Conservation (phyloP, 495 filamentous ascomycete genomes). For the Hyaloscypha finlandica region DNA sequence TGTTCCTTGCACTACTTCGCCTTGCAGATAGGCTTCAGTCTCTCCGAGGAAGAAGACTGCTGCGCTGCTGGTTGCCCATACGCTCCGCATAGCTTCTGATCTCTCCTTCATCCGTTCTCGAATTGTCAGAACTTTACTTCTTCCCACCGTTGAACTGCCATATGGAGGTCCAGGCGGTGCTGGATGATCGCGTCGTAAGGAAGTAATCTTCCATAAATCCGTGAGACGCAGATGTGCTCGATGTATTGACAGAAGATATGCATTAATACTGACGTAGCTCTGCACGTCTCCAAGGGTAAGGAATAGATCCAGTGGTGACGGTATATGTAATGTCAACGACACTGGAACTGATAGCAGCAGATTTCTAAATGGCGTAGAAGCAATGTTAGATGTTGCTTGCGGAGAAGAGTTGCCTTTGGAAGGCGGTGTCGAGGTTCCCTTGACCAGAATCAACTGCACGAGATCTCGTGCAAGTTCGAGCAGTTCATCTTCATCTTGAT, state of each 20-base stretch:
- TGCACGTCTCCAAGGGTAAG: constrained; percentile 72
- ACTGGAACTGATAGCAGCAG: constrained; percentile 80
- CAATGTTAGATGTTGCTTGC: constrained; percentile 29
- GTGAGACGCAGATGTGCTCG: constrained; percentile 80
- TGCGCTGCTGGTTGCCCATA: constrained; percentile 85
- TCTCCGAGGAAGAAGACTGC: constrained; percentile 87
- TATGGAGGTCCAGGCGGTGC: constrained; percentile 64
- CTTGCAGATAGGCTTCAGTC: constrained; percentile 82
- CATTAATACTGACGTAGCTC: constrained; percentile 78
- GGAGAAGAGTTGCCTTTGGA: constrained; percentile 22
- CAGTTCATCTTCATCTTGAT: constrained; percentile 71
- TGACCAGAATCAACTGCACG: constrained; percentile 65
- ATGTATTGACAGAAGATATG: constrained; percentile 82
- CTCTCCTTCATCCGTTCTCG: constrained; percentile 61
- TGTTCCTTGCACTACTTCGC: constrained; percentile 79
- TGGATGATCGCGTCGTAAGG: constrained; percentile 74
- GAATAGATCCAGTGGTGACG: constrained; percentile 84
- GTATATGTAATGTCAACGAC: constrained; percentile 68
- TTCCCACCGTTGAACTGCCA: constrained; percentile 59
- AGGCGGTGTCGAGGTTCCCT: constrained; percentile 39
- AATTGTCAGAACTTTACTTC: constrained; percentile 53
- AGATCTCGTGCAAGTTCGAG: constrained; percentile 80
- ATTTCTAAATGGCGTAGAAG: constrained; percentile 67
- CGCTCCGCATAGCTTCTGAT: constrained; percentile 64
- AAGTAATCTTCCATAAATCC: constrained; percentile 79